Evolutionary conservation across 208 protist species (phyloP).

Genomic region (Trypanosoma grayi): DNA sequence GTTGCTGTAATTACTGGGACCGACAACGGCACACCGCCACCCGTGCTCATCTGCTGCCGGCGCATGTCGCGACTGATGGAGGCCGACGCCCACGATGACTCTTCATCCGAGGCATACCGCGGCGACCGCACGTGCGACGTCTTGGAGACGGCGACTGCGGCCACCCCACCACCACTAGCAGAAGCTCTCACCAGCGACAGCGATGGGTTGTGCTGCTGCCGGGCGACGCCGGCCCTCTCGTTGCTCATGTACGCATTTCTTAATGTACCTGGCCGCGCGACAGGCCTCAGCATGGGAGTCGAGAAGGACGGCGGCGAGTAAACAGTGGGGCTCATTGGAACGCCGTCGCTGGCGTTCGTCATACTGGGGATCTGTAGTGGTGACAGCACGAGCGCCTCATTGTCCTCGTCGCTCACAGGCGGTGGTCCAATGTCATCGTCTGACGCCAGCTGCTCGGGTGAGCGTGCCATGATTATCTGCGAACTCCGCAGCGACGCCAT

Average conservation of each 20-base stretch:
- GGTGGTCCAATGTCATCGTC: too few relatives aligned
- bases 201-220: not conserved
- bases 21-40: not conserved
- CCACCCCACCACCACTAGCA: too few relatives aligned
- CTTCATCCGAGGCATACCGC: not conserved
- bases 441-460: too few relatives aligned
- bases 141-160: not conserved
- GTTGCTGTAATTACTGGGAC: not conserved
- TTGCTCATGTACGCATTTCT: too few relatives aligned
- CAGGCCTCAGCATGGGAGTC: not conserved
- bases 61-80: not conserved
- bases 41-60: not conserved
- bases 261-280: not conserved
- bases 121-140: not conserved
- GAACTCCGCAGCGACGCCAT: too few relatives aligned
- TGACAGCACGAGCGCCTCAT: not conserved
- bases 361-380: not conserved
- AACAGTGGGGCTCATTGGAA: not conserved
- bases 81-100: not conserved
- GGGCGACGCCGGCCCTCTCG: too few relatives aligned
- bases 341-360: not conserved
- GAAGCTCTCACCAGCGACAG: not conserved
- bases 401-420: not conserved
- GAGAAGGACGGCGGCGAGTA: not conserved
- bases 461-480: too few relatives aligned